A percentile compares a stretch with the other conserved stretches of the same genome.
Conservation (phyloP, 176 grass and related monocot species). For the Themeda triandra region DNA sequence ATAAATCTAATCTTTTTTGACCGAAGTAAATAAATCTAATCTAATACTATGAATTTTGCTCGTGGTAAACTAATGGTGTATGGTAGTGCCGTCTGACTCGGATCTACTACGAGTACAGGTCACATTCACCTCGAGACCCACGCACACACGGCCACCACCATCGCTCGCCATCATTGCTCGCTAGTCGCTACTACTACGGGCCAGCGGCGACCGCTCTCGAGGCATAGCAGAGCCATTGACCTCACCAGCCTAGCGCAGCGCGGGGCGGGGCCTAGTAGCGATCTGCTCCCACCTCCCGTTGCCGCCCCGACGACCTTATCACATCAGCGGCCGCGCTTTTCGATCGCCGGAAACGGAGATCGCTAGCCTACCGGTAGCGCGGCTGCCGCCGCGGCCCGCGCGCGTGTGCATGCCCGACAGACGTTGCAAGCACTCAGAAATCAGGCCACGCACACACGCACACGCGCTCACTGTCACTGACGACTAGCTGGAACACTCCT, state of each 20-base stretch:
- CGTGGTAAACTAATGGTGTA: no score
- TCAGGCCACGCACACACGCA: not conserved
- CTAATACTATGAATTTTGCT: no score
- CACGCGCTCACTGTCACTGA: no score
- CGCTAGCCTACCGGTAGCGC: not conserved
- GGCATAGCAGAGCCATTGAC: not conserved
- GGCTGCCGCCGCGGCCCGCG: not conserved
- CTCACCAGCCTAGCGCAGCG: not conserved
- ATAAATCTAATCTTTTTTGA: no score
- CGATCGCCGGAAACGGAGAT: slow-evolving; percentile 9
- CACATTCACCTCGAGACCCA: not conserved
- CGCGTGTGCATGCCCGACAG: not conserved
- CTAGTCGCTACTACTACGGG: no score
- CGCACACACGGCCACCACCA: not conserved
- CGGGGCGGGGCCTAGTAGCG: no score
- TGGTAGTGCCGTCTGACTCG: slow-evolving; percentile 17
- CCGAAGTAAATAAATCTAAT: no score
- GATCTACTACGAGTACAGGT: not conserved
- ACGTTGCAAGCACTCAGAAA: not conserved
- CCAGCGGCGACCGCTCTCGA: not conserved
- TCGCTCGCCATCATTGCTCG: not conserved
- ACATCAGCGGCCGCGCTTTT: slow-evolving; percentile 21
- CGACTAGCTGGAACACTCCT: no score
- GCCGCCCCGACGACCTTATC: not conserved
- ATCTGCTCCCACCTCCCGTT: not conserved